phyloP scores from a whole-genome alignment of 345 rosid genomes.

The Dipteronia sinensis region DNA sequence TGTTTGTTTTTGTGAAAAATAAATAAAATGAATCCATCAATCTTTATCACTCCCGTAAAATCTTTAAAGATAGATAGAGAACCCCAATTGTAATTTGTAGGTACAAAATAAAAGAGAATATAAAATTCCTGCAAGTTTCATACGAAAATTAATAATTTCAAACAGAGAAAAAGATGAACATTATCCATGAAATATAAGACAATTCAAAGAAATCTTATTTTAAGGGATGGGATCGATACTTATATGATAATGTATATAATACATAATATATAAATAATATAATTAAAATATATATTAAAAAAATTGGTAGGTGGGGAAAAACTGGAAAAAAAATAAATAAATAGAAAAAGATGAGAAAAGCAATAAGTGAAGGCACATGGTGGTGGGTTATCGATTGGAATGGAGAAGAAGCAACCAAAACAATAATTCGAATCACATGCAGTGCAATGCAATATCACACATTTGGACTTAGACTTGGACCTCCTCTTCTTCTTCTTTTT shows the following conservation, averaged over 20 bases:
- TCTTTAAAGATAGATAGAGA: neutral
- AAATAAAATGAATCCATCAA: neutral
- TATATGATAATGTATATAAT: neutral
- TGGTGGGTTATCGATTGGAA: slow-evolving; percentile 11
- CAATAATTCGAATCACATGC: slow-evolving; percentile 22
- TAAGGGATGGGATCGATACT: neutral
- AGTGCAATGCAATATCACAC: neutral
- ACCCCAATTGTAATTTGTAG: neutral
- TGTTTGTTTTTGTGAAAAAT: neutral
- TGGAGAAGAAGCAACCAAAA: slow-evolving; percentile 16
- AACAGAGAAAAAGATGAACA: neutral
- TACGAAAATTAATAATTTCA: neutral
- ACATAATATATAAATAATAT: too few relatives aligned
- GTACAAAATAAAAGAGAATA: neutral
- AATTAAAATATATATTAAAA: neutral
- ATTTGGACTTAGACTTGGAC: neutral
- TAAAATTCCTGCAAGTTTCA: neutral
- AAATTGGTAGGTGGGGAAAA: neutral
- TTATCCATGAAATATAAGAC: slow-evolving; percentile 7
- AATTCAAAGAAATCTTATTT: slow-evolving; percentile 4
- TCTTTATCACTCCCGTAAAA: neutral
- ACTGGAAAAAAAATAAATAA: neutral
- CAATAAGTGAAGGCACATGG: slow-evolving; percentile 55
- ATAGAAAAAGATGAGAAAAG: neutral
- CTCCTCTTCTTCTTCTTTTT: neutral